Base-by-base conservation (phyloP, 2,329 filamentous ascomycete genomes). In the Scedosporium aurantiacum region DNA sequence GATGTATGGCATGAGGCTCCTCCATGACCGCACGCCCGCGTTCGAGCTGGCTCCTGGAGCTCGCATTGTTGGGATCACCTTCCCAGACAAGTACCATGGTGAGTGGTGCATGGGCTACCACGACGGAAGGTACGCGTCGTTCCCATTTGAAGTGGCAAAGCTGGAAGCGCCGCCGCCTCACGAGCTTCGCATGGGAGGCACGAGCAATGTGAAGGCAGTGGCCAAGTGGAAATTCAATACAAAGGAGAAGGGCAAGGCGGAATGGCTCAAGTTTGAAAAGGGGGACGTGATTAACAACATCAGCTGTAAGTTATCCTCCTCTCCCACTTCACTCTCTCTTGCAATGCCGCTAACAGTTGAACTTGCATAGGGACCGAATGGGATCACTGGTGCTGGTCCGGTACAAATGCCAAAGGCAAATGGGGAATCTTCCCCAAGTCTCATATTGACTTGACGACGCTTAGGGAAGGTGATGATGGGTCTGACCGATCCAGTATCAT, bases 201-300 rank as follows among this genome's bases (percentile, higher is more conserved):
- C 74, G 40, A 81, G 77, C 61, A 75, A 74, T 10, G 72, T 82
- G 47, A 75, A 75, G 57, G 82, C 79, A 8, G 74, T 76, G 47
- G 73, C 80, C 12, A 74, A 75, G 62, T 84, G 81, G 81, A 82
- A 76, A 68, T 84, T 81, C 71, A 72, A 74, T 57, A 74, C 76
- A 41, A 79, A 76, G 64, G 60, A 63, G 14, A 68, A 66, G 60
- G 65, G 68, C 12, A 69, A 68, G 23, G 74, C 74, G 28, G 69
- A 76, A 10, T 84, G 82, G 82, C 72, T 84, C n/a, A 77, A 74
- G 64, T 82, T 89, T 67, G 84, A 86, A 32, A 87, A 86, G 68
- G 83, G 83, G 21, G 86, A 89, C 64, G 76, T 79, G 2, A 86
- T 88, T 16, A 84, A 79, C 65, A 90, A 86, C 72, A 90, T 83